Percentiles rank a stretch among this genome's conserved stretches.
phyloP scores from a whole-genome alignment of 2,329 filamentous ascomycete genomes.

The Fusarium temperatum region DNA sequence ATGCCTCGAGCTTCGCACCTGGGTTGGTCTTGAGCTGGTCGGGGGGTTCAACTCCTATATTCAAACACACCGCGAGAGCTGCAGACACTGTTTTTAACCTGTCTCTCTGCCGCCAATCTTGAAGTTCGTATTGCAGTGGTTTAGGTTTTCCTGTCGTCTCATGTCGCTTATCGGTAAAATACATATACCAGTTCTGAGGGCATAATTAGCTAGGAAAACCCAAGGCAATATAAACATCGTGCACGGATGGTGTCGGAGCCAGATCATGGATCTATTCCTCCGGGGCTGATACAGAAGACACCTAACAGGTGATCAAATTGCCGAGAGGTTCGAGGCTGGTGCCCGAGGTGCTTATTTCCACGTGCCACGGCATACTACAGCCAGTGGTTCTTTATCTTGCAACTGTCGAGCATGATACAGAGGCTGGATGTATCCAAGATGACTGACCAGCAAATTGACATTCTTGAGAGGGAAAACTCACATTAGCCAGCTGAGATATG shows the following conservation, averaged over 20 bases:
- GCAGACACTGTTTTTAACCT: slow-evolving; percentile 96
- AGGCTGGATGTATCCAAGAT: slow-evolving; percentile 49
- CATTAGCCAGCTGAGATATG: slow-evolving; percentile 82
- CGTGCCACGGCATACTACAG: background rate
- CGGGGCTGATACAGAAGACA: background rate
- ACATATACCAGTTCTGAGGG: slow-evolving; percentile 95
- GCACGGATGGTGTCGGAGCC: background rate
- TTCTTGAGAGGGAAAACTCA: slow-evolving; percentile 56
- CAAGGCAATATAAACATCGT: background rate
- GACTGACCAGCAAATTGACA: slow-evolving; percentile 15
- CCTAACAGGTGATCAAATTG: background rate
- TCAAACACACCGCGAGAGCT: slow-evolving; percentile 91
- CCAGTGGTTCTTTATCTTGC: background rate
- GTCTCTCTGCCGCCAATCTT: slow-evolving; percentile 98
- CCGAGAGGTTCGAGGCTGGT: background rate
- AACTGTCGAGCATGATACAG: slow-evolving; percentile 3
- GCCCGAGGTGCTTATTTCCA: background rate
- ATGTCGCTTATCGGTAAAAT: slow-evolving; percentile 97
- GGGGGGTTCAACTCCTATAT: slow-evolving; percentile 96
- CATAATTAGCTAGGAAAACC: slow-evolving; percentile 17
- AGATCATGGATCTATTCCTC: background rate
- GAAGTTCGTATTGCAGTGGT: slow-evolving; percentile 69
- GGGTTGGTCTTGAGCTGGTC: slow-evolving; percentile 96
- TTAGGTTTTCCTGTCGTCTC: slow-evolving; percentile 92
- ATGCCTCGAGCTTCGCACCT: slow-evolving; percentile 92